These are phyloP conservation scores for Globisporangium nagaii DNA, from an alignment of 352 stramenopile genomes.

Conservation along the genomic window DNA sequence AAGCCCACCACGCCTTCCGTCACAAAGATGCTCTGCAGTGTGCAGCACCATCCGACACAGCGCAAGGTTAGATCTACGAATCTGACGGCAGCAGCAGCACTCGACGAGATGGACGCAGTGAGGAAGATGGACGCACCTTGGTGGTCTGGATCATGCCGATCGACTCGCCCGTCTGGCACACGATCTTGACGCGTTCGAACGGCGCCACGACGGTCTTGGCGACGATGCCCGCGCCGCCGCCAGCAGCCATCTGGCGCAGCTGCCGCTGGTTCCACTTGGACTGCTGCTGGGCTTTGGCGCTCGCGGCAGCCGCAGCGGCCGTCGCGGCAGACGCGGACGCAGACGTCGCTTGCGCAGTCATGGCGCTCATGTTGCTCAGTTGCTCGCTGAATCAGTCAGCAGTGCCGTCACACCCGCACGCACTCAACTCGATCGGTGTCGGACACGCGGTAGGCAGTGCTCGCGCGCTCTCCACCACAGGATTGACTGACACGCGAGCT, in stretches of 20 bases:
- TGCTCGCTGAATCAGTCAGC: not conserved
- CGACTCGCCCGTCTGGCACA: slow-evolving; percentile 72
- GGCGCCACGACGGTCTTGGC: slow-evolving; percentile 79
- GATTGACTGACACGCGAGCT: not conserved
- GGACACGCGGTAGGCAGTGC: not conserved
- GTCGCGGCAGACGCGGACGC: not conserved
- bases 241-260: slow-evolving; percentile 62
- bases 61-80: no score
- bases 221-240: slow-evolving; percentile 66
- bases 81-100: no score
- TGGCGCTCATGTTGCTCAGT: slow-evolving; percentile 1
- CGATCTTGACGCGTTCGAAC: slow-evolving; percentile 84
- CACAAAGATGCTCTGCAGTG: slow-evolving; percentile 32
- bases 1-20: slow-evolving; percentile 62
- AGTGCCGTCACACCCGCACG: no score
- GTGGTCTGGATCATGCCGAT: slow-evolving; percentile 73
- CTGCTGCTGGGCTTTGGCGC: slow-evolving; percentile 3
- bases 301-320: not conserved
- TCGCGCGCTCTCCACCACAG: not conserved
- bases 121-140: slow-evolving; percentile 11
- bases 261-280: slow-evolving; percentile 53
- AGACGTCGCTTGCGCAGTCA: not conserved
- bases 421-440: not conserved
- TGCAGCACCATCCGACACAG: no score
- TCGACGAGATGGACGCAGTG: no score